Base-by-base conservation (phyloP, 1,139 yeast species). In the Kluyveromyces sp. region DNA sequence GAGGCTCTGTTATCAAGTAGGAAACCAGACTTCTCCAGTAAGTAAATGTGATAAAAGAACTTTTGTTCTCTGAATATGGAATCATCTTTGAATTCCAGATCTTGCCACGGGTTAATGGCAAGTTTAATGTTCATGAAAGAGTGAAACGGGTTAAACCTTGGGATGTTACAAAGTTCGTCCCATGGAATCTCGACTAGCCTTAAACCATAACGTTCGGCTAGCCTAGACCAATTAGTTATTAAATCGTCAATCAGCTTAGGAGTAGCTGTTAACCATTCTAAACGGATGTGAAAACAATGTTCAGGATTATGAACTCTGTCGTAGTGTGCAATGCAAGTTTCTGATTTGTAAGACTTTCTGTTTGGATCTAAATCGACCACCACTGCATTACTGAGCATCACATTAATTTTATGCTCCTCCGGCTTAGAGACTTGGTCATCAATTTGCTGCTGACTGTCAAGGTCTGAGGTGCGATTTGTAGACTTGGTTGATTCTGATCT, bases 281-380 rank as follows among this genome's bases (percentile, higher is more conserved):
- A 66, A 43, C 96, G 71, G 31, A 94, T 74, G 57, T 89, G 98
- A 67, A 81, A 94, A 57, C 97, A 89, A 57, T 89, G 95, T 49
- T 87, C 94, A 0, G 97, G 96, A 58, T 89, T 92, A 59, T 88
- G 97, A 3, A 88, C 92, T 44, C 81, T 74, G 60, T 94, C 98
- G 57, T 86, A 85, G 63, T 92, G 97, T 3, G 92, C 88, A 2
- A 81, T 79, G 33, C 89, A 69, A 11, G 80, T 65, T 55, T 94
- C 98, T 0, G 85, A 83, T 46, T 89, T 76, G 59, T 78, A 79
- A 0, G 96, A 87, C 48, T 78, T 74, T 3, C 70, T 69, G 32
- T 72, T 67, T 0, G 94, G 85, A 59, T 92, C 98, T 19, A 87
- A 77, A 61, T 92, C 87, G 54, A 78, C 78, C 43, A 75, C 71